Evolutionary conservation across 1,284 basidiomycete genomes (phyloP).

Genomic region (Pseudozyma pruni): DNA sequence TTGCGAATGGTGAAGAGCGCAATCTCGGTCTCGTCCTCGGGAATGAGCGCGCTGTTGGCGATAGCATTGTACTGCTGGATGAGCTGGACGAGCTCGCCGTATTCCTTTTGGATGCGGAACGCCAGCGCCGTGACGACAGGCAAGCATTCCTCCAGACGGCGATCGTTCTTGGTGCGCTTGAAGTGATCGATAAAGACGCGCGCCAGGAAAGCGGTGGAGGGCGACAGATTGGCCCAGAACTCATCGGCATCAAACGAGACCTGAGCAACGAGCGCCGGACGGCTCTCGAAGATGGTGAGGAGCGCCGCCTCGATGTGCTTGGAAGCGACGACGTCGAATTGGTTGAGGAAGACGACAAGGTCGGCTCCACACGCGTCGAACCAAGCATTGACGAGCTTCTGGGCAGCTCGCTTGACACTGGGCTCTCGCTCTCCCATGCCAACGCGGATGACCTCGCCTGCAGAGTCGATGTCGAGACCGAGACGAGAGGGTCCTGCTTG

Average conservation of each 20-base stretch:
- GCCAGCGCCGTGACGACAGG: slow-evolving; percentile 91
- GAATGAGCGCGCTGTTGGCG: slow-evolving; percentile 24
- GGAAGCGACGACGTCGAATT: slow-evolving; percentile 75
- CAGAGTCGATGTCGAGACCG: slow-evolving; percentile 51
- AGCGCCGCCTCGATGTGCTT: slow-evolving; percentile 77
- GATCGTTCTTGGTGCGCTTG: slow-evolving; percentile 73
- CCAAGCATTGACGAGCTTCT: slow-evolving; percentile 70
- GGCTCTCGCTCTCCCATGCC: slow-evolving; percentile 89
- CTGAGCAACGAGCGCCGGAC: slow-evolving; percentile 73
- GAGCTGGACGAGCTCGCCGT: slow-evolving; percentile 42
- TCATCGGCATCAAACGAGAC: slow-evolving; percentile 75
- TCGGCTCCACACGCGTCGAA: slow-evolving; percentile 55
- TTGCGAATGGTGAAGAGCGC: slow-evolving; percentile 55
- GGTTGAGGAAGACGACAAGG: slow-evolving; percentile 72
- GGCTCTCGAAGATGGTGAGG: slow-evolving; percentile 75
- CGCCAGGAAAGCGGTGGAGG: slow-evolving; percentile 84
- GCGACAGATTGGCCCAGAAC: slow-evolving; percentile 81
- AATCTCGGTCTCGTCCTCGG: slow-evolving; percentile 48
- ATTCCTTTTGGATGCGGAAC: slow-evolving; percentile 80
- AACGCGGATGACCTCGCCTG: slow-evolving; percentile 69
- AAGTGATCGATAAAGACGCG: slow-evolving; percentile 87
- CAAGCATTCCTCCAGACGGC: slow-evolving; percentile 78
- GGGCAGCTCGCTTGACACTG: slow-evolving; percentile 81
- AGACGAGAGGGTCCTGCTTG: slow-evolving; percentile 44
- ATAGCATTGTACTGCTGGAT: slow-evolving; percentile 47